Evolutionary conservation across 768 basidiomycete genomes (phyloP), one percentile per base, ranked within the genome.

Genomic region (Trametes coccinea): DNA sequence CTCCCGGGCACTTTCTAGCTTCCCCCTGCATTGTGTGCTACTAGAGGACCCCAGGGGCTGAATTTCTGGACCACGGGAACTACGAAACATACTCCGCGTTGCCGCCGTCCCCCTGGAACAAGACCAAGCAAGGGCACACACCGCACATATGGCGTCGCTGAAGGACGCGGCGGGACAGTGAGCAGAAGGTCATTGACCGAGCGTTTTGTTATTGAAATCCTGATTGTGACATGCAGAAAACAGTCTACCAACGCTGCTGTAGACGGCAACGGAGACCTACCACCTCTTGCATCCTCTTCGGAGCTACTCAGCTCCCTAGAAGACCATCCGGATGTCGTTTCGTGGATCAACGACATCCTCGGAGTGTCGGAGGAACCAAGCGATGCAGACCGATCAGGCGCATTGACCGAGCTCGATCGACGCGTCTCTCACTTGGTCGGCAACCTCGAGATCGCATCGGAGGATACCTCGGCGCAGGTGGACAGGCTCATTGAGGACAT

Each of bases 401-500:
- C 69, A 27, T 67, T 73, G 16, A 68, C 75, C 51, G 80, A 83
- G 54, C 82, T 94, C 47, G 91, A 94, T 68, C 82, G 87, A 58
- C 84, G 85, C 56, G 84, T 97, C 59, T 85, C 87, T 10, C 83
- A 86, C 40, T 80, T 96, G 13, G 78, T 93, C 16, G 87, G 88
- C 5, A 79, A 84, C n/a, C 82, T 97, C 29, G 93, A 96, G 62
- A 83, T 95, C 41, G 88, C 93, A 39, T 87, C 87, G 45, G 89
- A 94, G 70, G 95, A 98, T 67, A 95, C 95, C 0, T 92, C 94
- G 2, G 77, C 87, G 10, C 80, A 89, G 54, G 84, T 98, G 58
- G 97, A 98, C 73, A 87, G 87, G 62, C 84, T 87, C 48, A 95
- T 99, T 60, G 89, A 94, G 70, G 95, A 98, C 71, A 92, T 98